Percentiles rank a stretch among this genome's conserved stretches.
These are phyloP conservation scores for Phalaenopsis aphrodite DNA, from an alignment of 106 monocot genomes.

Conservation along the genomic window DNA sequence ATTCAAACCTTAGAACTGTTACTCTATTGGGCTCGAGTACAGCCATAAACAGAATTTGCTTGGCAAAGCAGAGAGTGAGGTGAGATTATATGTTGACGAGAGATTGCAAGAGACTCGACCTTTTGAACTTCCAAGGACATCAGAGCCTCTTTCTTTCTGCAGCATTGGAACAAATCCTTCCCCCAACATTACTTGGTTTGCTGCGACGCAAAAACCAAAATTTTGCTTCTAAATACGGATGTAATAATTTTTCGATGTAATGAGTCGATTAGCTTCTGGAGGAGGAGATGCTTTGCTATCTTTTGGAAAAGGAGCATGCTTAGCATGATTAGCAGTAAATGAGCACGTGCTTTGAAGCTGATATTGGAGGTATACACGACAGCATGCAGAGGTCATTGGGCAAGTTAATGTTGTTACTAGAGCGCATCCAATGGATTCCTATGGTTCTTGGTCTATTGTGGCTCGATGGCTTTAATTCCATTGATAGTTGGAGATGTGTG, in stretches of 20 bases:
- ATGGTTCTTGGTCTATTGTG: constrained; percentile 91
- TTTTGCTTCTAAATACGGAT: too few species aligned
- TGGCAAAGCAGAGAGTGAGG: constrained; percentile 83
- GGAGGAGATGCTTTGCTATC: constrained; percentile 77
- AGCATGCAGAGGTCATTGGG: constrained; percentile 91
- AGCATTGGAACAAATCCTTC: constrained; percentile 97
- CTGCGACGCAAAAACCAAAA: constrained; percentile 31
- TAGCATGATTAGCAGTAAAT: constrained; percentile 47
- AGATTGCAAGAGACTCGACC: constrained; percentile 72
- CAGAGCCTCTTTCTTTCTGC: constrained; percentile 79
- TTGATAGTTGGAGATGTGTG: constrained; percentile 67
- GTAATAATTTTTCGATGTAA: constrained; percentile 53
- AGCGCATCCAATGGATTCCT: constrained; percentile 65
- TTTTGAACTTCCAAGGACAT: constrained; percentile 83
- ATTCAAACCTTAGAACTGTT: constrained; percentile 84
- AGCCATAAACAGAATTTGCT: constrained; percentile 70
- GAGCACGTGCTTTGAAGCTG: constrained; percentile 62
- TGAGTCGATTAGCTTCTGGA: constrained; percentile 58
- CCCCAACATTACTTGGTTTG: constrained; percentile 71
- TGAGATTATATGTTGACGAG: constrained; percentile 87
- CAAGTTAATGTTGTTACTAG: constrained; percentile 77
- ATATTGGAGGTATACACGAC: constrained; percentile 57
- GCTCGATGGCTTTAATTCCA: constrained; percentile 90
- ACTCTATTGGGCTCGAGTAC: constrained; percentile 88
- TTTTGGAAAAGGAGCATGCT: constrained; percentile 78